Evolutionary conservation across 2,329 filamentous ascomycete genomes (phyloP).

Genomic region (Sarocladiaceae sp.): DNA sequence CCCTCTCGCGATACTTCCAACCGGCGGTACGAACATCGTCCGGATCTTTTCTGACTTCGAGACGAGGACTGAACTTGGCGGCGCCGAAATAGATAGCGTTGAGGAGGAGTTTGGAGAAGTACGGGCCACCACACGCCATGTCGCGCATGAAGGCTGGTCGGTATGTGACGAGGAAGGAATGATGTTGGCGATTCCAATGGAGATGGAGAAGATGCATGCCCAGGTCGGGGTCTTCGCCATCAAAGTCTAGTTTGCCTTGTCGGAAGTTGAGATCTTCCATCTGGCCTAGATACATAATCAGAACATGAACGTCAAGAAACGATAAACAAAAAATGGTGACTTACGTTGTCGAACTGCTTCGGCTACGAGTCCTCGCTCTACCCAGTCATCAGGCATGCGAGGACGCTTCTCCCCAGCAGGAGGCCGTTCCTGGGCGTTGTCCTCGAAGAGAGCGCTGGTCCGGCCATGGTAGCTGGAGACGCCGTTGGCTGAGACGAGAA

Average conservation of each 20-base stretch:
- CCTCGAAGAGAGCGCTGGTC: conserved; percentile 45
- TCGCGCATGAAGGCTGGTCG: conserved; percentile 49
- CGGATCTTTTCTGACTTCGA: conserved; percentile 39
- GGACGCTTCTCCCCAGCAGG: conserved; percentile 16
- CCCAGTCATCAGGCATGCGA: conserved; percentile 32
- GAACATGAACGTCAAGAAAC: not conserved
- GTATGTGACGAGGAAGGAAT: conserved; percentile 45
- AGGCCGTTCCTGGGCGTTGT: conserved; percentile 20
- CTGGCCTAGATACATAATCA: conserved; percentile 36
- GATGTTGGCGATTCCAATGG: conserved; percentile 51
- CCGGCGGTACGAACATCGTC: conserved; percentile 43
- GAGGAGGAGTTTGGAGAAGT: conserved; percentile 52
- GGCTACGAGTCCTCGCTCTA: conserved; percentile 40
- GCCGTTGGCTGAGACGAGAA: conserved; percentile 34
- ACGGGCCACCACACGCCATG: conserved; percentile 49
- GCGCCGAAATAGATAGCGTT: conserved; percentile 48
- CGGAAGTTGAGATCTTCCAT: conserved; percentile 43
- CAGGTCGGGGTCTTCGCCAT: conserved; percentile 47
- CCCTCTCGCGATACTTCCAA: conserved; percentile 41
- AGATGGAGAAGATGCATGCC: conserved; percentile 46
- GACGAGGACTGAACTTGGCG: conserved; percentile 40
- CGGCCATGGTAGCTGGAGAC: conserved; percentile 44
- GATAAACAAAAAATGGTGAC: conserved; percentile 3
- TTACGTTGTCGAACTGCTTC: conserved; percentile 41
- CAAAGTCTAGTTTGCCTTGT: conserved; percentile 46